phyloP scores from a whole-genome alignment of 306 rosid genomes.

The Rosa lucieae region DNA sequence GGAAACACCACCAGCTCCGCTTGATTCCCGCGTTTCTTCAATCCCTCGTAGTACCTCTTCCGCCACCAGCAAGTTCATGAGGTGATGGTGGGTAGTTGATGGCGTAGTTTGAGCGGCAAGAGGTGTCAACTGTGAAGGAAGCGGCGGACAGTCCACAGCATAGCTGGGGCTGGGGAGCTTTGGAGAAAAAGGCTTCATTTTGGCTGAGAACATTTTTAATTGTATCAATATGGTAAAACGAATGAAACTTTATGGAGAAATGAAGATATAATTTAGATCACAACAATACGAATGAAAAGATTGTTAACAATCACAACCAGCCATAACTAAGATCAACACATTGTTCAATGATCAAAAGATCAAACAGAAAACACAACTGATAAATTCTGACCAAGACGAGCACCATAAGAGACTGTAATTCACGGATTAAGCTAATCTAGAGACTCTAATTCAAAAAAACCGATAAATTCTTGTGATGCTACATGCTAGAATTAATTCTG shows the following conservation, averaged over 20 bases:
- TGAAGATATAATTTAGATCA: too few relatives aligned
- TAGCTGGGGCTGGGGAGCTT: too few relatives aligned
- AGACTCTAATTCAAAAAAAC: not conserved
- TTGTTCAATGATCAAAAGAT: not conserved
- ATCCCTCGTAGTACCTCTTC: too few relatives aligned
- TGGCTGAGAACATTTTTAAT: too few relatives aligned
- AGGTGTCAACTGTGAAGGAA: too few relatives aligned
- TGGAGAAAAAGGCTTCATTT: not conserved
- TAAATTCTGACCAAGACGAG: not conserved
- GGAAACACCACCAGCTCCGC: too few relatives aligned
- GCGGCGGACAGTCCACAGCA: too few relatives aligned
- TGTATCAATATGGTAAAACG: not conserved
- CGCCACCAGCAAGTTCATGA: too few relatives aligned
- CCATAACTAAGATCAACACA: not conserved
- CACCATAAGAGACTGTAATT: not conserved
- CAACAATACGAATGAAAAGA: not conserved
- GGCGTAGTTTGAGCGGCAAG: too few relatives aligned
- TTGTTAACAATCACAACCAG: not conserved
- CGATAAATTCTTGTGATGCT: not conserved
- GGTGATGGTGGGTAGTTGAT: too few relatives aligned
- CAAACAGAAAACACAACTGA: not conserved
- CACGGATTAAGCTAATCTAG: not conserved
- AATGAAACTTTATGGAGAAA: not conserved
- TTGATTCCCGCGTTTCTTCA: too few relatives aligned
- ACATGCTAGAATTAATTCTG: not conserved